These are phyloP conservation scores for Tylopilus vinaceipallidus DNA, from an alignment of 768 basidiomycete genomes.

Conservation along the genomic window DNA sequence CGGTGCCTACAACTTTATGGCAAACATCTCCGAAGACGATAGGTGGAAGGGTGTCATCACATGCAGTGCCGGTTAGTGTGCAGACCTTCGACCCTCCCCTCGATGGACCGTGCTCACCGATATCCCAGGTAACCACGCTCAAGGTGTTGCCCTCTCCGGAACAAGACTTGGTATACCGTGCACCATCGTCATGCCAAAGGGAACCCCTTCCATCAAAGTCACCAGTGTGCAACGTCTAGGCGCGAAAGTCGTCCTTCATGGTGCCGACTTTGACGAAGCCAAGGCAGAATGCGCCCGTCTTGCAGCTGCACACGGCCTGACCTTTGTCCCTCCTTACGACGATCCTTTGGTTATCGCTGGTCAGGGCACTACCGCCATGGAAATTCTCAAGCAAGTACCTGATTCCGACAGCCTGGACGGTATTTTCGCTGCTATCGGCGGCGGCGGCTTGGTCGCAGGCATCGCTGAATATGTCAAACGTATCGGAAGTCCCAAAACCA, in stretches of 20 bases:
- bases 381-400: constrained; percentile 86
- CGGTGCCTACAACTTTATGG: constrained; percentile 99
- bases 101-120: not conserved
- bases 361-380: constrained; percentile 93
- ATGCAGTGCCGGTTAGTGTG: constrained; percentile 93
- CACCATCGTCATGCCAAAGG: constrained; percentile 98
- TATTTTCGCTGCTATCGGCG: constrained; percentile 90
- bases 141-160: constrained; percentile 97
- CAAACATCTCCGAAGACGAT: constrained; percentile 79
- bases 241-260: constrained; percentile 91
- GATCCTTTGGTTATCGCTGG: constrained; percentile 97
- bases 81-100: constrained; percentile 32
- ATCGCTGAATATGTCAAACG: constrained; percentile 90
- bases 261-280: constrained; percentile 92
- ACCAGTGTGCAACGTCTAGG: constrained; percentile 92
- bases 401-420: constrained; percentile 75
- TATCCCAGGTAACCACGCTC: constrained; percentile 89
- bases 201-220: constrained; percentile 95
- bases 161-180: constrained; percentile 84
- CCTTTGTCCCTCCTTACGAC: constrained; percentile 96
- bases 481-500: constrained; percentile 80
- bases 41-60: constrained; percentile 97
- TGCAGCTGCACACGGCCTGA: constrained; percentile 68
- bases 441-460: constrained; percentile 91
- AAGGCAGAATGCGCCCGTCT: constrained; percentile 92